Percentiles rank a stretch among this genome's conserved stretches.
phyloP scores from a whole-genome alignment of 345 rosid species.

The Cardiospermum halicacabum region DNA sequence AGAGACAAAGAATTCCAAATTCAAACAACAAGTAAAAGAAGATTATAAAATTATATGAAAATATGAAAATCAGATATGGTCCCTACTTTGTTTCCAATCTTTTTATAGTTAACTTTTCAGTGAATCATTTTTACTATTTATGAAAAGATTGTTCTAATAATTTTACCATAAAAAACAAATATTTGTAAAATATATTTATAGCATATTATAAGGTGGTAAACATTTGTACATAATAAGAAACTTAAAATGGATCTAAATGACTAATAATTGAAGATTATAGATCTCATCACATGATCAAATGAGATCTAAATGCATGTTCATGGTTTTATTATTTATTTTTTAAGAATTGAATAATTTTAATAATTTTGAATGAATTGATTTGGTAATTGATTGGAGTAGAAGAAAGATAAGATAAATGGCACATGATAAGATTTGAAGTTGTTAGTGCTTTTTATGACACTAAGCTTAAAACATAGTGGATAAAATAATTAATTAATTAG shows the following conservation, averaged over 20 bases:
- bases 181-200: not conserved
- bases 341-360: conserved; percentile 9
- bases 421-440: conserved; percentile 23
- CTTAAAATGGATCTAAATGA: conserved; percentile 16
- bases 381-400: not conserved
- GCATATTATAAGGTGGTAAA: not conserved
- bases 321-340: too few species aligned
- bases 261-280: not conserved
- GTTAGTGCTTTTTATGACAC: conserved; percentile 8
- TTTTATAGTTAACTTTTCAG: conserved; percentile 14
- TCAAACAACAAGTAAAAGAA: not conserved
- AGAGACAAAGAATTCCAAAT: conserved; percentile 22
- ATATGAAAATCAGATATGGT: conserved; percentile 9
- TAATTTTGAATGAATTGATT: not conserved
- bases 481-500: not conserved
- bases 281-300: conserved; percentile 21
- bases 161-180: too few species aligned
- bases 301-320: conserved; percentile 11
- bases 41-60: not conserved
- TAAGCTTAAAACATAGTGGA: not conserved
- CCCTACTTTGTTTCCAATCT: conserved; percentile 14
- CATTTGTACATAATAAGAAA: not conserved
- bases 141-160: too few species aligned
- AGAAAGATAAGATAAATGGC: conserved; percentile 3
- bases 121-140: conserved; percentile 6